Evolutionary conservation across 177 flowering plant genomes (phyloP), one percentile per base, ranked within the genome.

Genomic region (Vitis hybrid): DNA sequence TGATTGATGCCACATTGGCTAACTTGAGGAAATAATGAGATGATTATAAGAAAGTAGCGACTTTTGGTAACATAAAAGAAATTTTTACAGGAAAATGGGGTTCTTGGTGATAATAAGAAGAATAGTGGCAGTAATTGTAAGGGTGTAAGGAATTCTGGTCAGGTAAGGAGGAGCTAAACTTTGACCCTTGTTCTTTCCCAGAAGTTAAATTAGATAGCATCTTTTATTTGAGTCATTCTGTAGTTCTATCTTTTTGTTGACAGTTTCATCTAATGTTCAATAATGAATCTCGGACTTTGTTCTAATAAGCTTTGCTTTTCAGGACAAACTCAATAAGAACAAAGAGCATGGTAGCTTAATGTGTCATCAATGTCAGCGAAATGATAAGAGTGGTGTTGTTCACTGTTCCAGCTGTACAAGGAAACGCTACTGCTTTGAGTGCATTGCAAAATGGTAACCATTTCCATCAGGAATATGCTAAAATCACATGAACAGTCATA

Each of bases 291-390:
- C 0, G 5, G 0, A 26, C 29, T 26, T 26, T 26, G 33, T 66
- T 66, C 33, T 52, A 15, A 56, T 18, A 4, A 10, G 10, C 14
- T 56, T 10, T 26, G 2, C 16, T 67, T 64, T 49, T 19, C 70
- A 72, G 75, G 70, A 58, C 10, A 52, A 59, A 6, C 12, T 55
- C 52, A 63, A 52, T 3, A 64, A 64, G 26, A 66, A 26, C 50
- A 66, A 66, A 52, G 15, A 60, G 65, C 29, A 26, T 26, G 29
- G 29, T 26, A 21, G 16, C 51, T 65, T 72, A 51, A 49, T 45
- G 70, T 60, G 68, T 14, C 73, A 70, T 65, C 74, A 70, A 66
- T 75, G 74, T 62, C 70, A 68, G 33, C 64, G 74, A 50, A 71
- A 71, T 71, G 74, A 71, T 50, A 71, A 64, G 63, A 71, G 64